Evolutionary conservation across 805 yeast genomes (phyloP).

Genomic region (Ascoidea asiatica): DNA sequence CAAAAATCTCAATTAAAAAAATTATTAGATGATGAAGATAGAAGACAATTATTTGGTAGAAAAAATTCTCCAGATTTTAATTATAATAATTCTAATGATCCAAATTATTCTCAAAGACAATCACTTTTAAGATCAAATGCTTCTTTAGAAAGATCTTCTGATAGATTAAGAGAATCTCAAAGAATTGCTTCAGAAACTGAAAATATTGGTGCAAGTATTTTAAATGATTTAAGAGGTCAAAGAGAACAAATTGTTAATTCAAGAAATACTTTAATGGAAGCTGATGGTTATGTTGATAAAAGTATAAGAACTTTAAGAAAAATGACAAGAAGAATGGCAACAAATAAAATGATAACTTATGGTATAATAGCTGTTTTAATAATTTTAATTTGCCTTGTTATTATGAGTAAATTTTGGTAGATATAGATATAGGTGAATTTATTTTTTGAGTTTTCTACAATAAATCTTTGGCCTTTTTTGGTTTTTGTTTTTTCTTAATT

Average conservation of each 20-base stretch:
- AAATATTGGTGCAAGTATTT: slow-evolving; percentile 76
- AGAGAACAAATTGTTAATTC: slow-evolving; percentile 84
- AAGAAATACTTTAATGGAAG: slow-evolving; percentile 75
- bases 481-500: no score
- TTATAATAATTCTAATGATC: slow-evolving; percentile 24
- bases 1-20: slow-evolving; percentile 41
- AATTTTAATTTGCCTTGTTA: slow-evolving; percentile 65
- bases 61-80: slow-evolving; percentile 13
- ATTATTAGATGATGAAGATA: slow-evolving; percentile 56
- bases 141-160: slow-evolving; percentile 68
- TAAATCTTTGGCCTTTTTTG: no score
- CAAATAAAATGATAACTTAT: slow-evolving; percentile 80
- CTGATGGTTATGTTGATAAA: slow-evolving; percentile 87
- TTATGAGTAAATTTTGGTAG: slow-evolving; percentile 69
- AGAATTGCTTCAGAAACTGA: slow-evolving; percentile 90
- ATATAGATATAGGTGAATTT: no score
- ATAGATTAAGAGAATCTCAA: slow-evolving; percentile 76
- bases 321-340: slow-evolving; percentile 88
- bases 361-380: slow-evolving; percentile 85
- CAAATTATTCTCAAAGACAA: slow-evolving; percentile 46
- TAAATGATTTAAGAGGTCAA: slow-evolving; percentile 81
- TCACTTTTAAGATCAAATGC: slow-evolving; percentile 68
- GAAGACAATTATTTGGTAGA: slow-evolving; percentile 57
- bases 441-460: no score
- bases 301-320: slow-evolving; percentile 74